These are phyloP conservation scores for Cnidoscolus chayamansa DNA, from an alignment of 441 rosid species.

Conservation along the genomic window DNA sequence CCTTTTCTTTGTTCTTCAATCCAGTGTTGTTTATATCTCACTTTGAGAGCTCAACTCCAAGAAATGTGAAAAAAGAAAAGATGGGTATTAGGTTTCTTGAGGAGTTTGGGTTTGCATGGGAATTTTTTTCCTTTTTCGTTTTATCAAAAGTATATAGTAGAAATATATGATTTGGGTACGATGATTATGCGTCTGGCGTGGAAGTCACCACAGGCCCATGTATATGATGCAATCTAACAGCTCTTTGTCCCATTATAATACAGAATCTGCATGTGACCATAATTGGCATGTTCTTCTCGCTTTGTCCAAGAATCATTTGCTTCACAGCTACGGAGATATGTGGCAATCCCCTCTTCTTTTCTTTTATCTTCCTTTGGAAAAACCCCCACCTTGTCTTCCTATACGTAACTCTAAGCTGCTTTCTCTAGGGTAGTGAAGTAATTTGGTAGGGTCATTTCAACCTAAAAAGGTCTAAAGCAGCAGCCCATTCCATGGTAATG, in stretches of 20 bases:
- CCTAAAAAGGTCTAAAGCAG: no score
- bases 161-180: not conserved
- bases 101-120: conserved; percentile 6
- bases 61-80: no score
- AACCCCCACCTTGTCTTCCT: not conserved
- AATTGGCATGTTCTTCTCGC: conserved; percentile 6
- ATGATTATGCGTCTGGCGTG: conserved; percentile 30
- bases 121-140: not conserved
- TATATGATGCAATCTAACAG: conserved; percentile 20
- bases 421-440: no score
- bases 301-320: conserved; percentile 13
- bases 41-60: not conserved
- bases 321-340: no score
- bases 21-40: no score
- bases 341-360: not conserved
- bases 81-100: no score
- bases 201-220: conserved; percentile 18
- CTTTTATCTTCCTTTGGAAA: not conserved
- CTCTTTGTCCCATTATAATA: conserved; percentile 22
- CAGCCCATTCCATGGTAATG: no score
- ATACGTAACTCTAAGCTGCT: no score
- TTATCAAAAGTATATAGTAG: no score
- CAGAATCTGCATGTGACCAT: conserved; percentile 26
- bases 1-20: no score
- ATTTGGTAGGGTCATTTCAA: no score